phyloP scores from a whole-genome alignment of 768 basidiomycete species.

The Termitomyces bulborhizus region DNA sequence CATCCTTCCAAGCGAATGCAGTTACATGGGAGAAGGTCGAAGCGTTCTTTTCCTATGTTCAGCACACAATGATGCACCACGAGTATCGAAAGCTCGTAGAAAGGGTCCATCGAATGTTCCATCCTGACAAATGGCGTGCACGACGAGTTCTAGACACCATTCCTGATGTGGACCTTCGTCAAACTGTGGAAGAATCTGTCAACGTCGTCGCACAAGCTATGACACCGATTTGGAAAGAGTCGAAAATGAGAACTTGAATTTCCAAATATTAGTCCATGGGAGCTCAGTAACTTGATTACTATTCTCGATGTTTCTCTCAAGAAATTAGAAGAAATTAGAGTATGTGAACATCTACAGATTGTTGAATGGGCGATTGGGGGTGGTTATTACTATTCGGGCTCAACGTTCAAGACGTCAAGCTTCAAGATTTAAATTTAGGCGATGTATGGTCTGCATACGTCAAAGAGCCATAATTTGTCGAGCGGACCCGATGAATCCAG shows the following conservation, averaged over 20 bases:
- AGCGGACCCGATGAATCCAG: not conserved
- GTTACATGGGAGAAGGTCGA: slow-evolving; percentile 10
- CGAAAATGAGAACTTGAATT: not conserved
- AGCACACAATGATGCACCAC: not conserved
- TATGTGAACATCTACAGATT: no score
- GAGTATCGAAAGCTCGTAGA: slow-evolving; percentile 4
- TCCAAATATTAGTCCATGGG: no score
- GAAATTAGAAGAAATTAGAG: no score
- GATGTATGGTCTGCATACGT: not conserved
- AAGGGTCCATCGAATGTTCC: slow-evolving; percentile 6
- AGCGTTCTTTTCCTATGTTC: slow-evolving; percentile 3
- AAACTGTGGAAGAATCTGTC: not conserved
- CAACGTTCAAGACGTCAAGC: not conserved
- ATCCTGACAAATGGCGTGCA: slow-evolving; percentile 12
- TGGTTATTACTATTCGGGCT: no score
- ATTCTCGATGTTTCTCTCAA: no score
- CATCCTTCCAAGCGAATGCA: not conserved
- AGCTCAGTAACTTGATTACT: no score
- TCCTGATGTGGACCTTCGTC: slow-evolving; percentile 1
- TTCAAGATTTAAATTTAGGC: not conserved
- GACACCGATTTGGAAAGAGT: slow-evolving; percentile 6
- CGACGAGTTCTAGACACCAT: slow-evolving; percentile 5
- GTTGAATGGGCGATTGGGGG: not conserved
- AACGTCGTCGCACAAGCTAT: slow-evolving; percentile 7
- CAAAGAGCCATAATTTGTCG: not conserved